phyloP scores from a whole-genome alignment of 2,329 filamentous ascomycete genomes.

The Trichoderma gracile region DNA sequence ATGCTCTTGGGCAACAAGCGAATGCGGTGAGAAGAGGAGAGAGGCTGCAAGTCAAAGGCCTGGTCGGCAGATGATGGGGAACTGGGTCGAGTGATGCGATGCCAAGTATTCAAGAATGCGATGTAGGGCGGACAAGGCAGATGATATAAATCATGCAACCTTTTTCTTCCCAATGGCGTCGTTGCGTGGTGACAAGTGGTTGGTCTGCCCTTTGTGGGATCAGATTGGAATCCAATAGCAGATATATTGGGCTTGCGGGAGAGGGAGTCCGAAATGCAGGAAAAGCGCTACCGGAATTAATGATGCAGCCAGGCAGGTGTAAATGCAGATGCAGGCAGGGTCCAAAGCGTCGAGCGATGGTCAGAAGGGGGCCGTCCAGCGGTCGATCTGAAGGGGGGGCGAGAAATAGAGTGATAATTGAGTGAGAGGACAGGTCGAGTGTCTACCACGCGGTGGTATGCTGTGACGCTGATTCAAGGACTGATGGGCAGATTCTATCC shows the following conservation, averaged over 20 bases:
- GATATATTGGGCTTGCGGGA: not conserved
- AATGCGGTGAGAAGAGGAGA: conserved; percentile 11
- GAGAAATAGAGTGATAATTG: no score
- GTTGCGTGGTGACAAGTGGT: not conserved
- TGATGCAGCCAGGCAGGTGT: conserved; percentile 2
- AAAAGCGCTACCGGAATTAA: conserved; percentile 2
- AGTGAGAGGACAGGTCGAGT: not conserved
- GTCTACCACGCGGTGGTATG: conserved; percentile 23
- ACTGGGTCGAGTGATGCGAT: conserved; percentile 11
- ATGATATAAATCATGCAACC: conserved; percentile 10
- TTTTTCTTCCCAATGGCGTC: not conserved
- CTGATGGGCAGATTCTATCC: not conserved
- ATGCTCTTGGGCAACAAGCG: not conserved
- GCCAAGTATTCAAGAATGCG: conserved; percentile 3
- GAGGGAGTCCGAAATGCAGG: conserved; percentile 12
- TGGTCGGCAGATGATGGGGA: not conserved
- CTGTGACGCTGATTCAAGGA: conserved; percentile 8
- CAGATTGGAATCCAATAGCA: conserved; percentile 23
- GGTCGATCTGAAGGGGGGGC: conserved; percentile 23
- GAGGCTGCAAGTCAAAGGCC: conserved; percentile 2
- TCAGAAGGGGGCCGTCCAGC: conserved; percentile 22
- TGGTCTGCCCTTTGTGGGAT: not conserved
- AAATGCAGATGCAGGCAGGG: conserved; percentile 6
- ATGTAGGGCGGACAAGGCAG: not conserved
- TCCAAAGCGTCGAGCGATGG: conserved; percentile 3